Base-by-base conservation (phyloP, 2,329 filamentous ascomycete species). In the Cadophora malorum region DNA sequence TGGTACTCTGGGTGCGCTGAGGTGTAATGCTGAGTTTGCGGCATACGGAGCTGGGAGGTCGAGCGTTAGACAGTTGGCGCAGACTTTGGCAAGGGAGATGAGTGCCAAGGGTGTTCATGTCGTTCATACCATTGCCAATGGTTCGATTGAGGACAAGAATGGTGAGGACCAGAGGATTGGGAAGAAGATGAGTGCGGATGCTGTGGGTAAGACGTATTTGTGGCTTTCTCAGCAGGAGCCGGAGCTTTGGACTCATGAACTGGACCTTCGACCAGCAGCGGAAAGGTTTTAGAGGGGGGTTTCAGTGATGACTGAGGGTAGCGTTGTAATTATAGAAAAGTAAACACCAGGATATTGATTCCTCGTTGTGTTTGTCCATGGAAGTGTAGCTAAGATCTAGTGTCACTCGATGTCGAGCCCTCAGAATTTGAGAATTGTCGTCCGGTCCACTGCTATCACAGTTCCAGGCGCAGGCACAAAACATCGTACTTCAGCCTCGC, bases 41-140 rank as follows among this genome's bases (percentile, higher is more conserved):
- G 82, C 85, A 0, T 88, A 88, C 69, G 86, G 85, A 9, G 85
- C 85, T 6, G 82, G 83, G 0, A 78, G 85, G 3, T 79, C 83
- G 0, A 83, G 82, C 1, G 84, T 85, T 7, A 77, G 86, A 47
- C 86, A 87, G 76, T 76, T 88, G 14, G 84, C 85, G 0, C 85
- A 88, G 75, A 83, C 81, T 8, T 76, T 88, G 53, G 85, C 85
- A 0, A 81, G 84, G 47, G 86, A 88, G 76, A 84, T 87, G 77
- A 85, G 82, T 70, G 80, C 80, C n/a, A 83, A 82, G 68, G 85
- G 86, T 1, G 76, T 88, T 0, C 85, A 88, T 75, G 84, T 87
- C 3, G 84, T 84, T n/a, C 86, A 89, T 76, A 81, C 85, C 2
- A 85, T 88, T 68, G 85, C 83, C 0, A 88, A 88, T 73, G 85